Conservation (phyloP, 164 flowering plant species). For the Aristolochia contorta region DNA sequence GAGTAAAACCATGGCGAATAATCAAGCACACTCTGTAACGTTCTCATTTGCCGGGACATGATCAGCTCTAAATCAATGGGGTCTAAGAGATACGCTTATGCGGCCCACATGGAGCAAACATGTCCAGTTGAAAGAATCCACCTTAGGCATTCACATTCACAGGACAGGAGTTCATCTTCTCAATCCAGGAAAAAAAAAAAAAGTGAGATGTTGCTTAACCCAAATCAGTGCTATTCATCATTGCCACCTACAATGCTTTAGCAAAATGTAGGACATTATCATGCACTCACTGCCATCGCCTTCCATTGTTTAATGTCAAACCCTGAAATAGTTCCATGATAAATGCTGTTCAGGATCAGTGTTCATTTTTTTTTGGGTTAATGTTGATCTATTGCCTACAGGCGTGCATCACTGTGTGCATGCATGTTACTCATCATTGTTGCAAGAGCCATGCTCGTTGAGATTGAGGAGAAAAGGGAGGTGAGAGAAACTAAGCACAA, state of each 20-base stretch:
- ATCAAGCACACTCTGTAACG: too few species aligned
- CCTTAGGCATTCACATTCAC: background rate
- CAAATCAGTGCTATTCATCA: background rate
- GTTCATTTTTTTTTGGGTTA: background rate
- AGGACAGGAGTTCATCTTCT: background rate
- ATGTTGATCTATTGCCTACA: background rate
- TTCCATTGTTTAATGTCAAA: background rate
- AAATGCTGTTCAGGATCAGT: background rate
- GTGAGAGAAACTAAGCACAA: background rate
- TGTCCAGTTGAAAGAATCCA: too few species aligned
- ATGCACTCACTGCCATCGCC: background rate
- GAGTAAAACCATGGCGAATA: too few species aligned
- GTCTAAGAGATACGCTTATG: too few species aligned
- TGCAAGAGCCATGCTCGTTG: background rate
- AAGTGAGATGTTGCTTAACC: background rate
- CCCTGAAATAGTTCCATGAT: background rate
- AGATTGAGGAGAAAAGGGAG: background rate
- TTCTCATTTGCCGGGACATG: too few species aligned
- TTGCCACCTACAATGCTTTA: background rate
- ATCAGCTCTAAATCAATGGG: too few species aligned
- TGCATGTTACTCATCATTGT: background rate
- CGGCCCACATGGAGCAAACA: too few species aligned
- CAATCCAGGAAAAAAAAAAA: background rate
- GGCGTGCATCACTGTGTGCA: conserved; percentile 3
- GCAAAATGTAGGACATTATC: background rate